Base-by-base conservation (phyloP, 805 yeast genomes). In the Sungouiozyma ichnusensis region DNA sequence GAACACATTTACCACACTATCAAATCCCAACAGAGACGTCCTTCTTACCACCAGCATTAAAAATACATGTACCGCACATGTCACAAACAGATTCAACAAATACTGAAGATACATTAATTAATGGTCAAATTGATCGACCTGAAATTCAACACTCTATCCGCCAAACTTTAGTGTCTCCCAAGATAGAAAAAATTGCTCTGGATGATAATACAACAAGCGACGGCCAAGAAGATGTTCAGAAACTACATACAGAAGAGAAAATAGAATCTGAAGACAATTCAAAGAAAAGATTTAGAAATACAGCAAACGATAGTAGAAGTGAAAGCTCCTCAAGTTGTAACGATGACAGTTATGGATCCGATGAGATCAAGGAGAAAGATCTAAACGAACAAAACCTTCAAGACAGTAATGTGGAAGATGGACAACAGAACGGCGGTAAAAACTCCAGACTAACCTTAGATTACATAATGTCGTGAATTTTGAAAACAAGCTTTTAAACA, bases 401-500 rank as follows among this genome's bases (percentile, higher is more conserved):
- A 35, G n/a, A 24, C 29, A 24, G 29, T 7, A 11, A 24, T 7
- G 11, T 24, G 11, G 29, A 24, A 24, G 4, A 16, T 20, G 32
- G 9, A 20, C 24, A 32, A 14, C 13, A 33, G 16, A 37, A 29
- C 16, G 32, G 31, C 15, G 20, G 20, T 14, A 33, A 35, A 15
- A 37, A 34, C 9, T 27, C 38, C 4, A 42, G 41, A 37, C 17
- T 43, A 13, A 39, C 40, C 16, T 18, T 43, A 2, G 42, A 40
- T 15, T 43, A 38, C 32, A 43, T 43, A n/a, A 43, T 43, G 20
- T 38, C 38, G 9, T 39, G 19, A 34, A 3, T 3, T 16, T 7
- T n/a, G n/a, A n/a, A n/a, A n/a, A n/a, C n/a, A n/a, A n/a, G n/a
- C n/a, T n/a, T n/a, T n/a, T n/a, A n/a, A n/a, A n/a, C n/a, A n/a